A percentile compares a stretch with the other conserved stretches of the same genome.
Conservation (phyloP, 106 monocot genomes). For the Dendrobium nobile region DNA sequence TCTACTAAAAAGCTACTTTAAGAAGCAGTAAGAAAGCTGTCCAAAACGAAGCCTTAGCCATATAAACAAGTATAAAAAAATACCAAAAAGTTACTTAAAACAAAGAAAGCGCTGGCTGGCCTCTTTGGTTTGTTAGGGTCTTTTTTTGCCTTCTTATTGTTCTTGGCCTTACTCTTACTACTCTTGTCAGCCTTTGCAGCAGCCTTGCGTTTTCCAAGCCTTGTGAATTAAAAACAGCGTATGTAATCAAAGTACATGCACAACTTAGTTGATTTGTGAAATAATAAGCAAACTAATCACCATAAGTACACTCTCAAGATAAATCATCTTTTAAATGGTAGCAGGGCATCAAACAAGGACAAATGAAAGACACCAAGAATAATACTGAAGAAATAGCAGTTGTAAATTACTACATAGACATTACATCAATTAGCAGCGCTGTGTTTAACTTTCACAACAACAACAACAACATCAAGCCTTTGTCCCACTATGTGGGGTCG, state of each 20-base stretch:
- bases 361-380: too few species aligned
- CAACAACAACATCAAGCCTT: too few species aligned
- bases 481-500: too few species aligned
- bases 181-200: conserved; percentile 25
- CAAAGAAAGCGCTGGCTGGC: conserved; percentile 34
- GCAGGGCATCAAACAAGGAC: too few species aligned
- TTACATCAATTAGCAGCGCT: too few species aligned
- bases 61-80: background rate
- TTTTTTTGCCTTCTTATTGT: conserved; percentile 27
- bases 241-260: background rate
- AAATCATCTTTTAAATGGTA: too few species aligned
- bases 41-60: too few species aligned
- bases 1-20: too few species aligned
- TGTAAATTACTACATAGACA: too few species aligned
- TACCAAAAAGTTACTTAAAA: conserved; percentile 9
- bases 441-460: too few species aligned
- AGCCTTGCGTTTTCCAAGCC: conserved; percentile 31
- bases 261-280: background rate
- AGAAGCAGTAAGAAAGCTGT: too few species aligned
- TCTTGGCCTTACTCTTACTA: conserved; percentile 15
- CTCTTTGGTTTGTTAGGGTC: conserved; percentile 40
- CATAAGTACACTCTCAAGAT: background rate
- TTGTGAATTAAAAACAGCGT: conserved; percentile 12
- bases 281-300: background rate
- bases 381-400: too few species aligned